Percentiles rank a stretch among this genome's conserved stretches.
Conservation (phyloP, 2,329 filamentous ascomycete species). For the Calonectria henricotiae region DNA sequence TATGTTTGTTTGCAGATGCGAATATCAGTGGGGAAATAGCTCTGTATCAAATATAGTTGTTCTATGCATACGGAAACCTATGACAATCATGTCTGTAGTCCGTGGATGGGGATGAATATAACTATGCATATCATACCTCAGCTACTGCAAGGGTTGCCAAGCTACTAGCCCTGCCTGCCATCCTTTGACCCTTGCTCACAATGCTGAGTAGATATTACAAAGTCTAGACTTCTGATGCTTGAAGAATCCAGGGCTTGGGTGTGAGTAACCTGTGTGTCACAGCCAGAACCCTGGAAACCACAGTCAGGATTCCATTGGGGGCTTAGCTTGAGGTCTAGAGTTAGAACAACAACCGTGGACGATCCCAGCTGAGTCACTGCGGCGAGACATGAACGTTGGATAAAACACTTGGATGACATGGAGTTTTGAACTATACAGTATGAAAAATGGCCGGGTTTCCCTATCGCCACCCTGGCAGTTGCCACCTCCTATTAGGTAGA, state of each 20-base stretch:
- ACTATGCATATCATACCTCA: conserved; percentile 8
- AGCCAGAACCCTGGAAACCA: background rate
- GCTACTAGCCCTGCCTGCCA: background rate
- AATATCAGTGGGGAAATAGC: background rate
- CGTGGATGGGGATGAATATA: background rate
- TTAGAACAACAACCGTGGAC: too few species aligned
- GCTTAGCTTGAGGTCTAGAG: background rate
- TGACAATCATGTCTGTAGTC: conserved; percentile 11
- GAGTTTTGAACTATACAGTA: background rate
- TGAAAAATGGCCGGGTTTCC: conserved; percentile 8
- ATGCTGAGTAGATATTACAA: background rate
- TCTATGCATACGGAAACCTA: background rate
- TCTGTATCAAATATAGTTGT: background rate
- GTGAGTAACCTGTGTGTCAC: background rate
- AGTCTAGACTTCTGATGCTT: background rate
- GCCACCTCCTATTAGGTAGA: conserved; percentile 23
- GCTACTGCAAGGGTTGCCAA: conserved; percentile 10
- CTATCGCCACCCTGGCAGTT: conserved; percentile 2
- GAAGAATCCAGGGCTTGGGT: background rate
- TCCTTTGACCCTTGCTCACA: conserved; percentile 1
- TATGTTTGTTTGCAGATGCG: background rate
- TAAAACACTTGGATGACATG: background rate
- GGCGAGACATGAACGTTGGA: background rate
- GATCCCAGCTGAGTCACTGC: conserved; percentile 6
- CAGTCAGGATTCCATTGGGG: background rate